Evolutionary conservation across 1,284 basidiomycete genomes (phyloP).

Genomic region (Tylopilus sp.): DNA sequence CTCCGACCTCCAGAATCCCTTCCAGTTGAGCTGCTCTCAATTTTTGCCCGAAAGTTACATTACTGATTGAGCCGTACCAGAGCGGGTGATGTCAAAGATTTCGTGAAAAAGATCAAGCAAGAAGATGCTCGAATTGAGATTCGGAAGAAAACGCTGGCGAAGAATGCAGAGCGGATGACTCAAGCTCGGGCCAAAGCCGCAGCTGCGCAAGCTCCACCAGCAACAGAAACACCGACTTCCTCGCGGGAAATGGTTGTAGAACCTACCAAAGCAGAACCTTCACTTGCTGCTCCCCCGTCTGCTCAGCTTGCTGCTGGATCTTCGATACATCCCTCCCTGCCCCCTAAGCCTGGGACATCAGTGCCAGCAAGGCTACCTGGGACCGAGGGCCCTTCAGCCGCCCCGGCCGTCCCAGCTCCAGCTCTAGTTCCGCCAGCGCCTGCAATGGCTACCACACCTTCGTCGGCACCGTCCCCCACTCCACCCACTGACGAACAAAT

Average conservation of each 20-base stretch:
- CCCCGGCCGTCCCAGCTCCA: conserved; percentile 4
- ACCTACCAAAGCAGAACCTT: conserved; percentile 23
- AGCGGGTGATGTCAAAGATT: conserved; percentile 66
- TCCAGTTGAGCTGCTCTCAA: conserved; percentile 47
- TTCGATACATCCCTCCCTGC: conserved; percentile 62
- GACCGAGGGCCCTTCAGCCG: conserved; percentile 19
- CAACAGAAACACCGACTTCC: conserved; percentile 20
- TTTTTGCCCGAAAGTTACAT: neutral
- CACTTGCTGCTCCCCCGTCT: neutral
- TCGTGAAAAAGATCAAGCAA: conserved; percentile 61
- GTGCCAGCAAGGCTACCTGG: conserved; percentile 33
- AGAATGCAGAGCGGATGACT: conserved; percentile 43
- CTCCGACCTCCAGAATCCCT: conserved; percentile 55
- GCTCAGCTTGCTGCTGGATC: conserved; percentile 30
- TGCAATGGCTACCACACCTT: conserved; percentile 13
- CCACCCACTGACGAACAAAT: conserved; percentile 49
- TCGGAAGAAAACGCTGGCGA: conserved; percentile 51
- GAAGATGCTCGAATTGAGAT: conserved; percentile 60
- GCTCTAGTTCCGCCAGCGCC: conserved; percentile 14
- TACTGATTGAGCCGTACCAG: conserved; percentile 34
- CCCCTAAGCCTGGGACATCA: conserved; percentile 43
- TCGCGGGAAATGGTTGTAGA: conserved; percentile 24
- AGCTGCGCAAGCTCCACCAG: conserved; percentile 20
- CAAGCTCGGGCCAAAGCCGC: conserved; percentile 43
- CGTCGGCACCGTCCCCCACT: conserved; percentile 17